Evolutionary conservation across 805 yeast species (phyloP), one percentile per base, ranked within the genome.

Genomic region (Kodamaea leandrae): DNA sequence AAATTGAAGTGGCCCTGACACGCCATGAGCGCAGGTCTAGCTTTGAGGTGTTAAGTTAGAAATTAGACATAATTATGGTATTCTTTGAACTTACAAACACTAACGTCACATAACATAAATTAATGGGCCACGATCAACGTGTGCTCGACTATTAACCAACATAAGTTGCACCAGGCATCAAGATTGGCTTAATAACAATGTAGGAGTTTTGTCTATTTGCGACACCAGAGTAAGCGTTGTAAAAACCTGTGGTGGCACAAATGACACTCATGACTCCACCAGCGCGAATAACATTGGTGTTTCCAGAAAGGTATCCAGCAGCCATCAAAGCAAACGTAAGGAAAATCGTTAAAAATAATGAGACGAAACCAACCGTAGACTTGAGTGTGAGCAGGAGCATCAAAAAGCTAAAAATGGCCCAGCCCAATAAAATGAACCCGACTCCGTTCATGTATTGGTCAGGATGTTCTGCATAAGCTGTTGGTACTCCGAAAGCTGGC

Each of bases 371-470:
- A 37, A 69, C 49, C 1, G 80, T 75, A 2, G 80, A 68, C 52
- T 74, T 76, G 53, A 71, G 61, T 2, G 86, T 76, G 49, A 77
- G 74, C 45, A 78, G 52, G 53, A 77, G 58, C 60, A 80, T 68
- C 61, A 80, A 61, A 48, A 77, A 78, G 12, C 85, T 72, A 65
- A 81, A 81, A 9, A 82, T 74, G 4, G 76, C 68, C 86, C 86
- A 81, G 6, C 83, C 85, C 2, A 78, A 55, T 19, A 80, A 54
- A 56, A 68, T 80, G 50, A 81, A 75, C 2, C 85, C 87, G 19
- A 76, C 49, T 1, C 78, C 82, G 48, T 78, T 75, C 30, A 57
- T 57, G 16, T 63, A 38, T 47, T 60, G 63, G 52, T 74, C 79
- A 13, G 60, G 55, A 5, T 68, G 53, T 43, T 71, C 71, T 25